Base-by-base conservation (phyloP, 495 filamentous ascomycete species). In the Penicillium fimorum region DNA sequence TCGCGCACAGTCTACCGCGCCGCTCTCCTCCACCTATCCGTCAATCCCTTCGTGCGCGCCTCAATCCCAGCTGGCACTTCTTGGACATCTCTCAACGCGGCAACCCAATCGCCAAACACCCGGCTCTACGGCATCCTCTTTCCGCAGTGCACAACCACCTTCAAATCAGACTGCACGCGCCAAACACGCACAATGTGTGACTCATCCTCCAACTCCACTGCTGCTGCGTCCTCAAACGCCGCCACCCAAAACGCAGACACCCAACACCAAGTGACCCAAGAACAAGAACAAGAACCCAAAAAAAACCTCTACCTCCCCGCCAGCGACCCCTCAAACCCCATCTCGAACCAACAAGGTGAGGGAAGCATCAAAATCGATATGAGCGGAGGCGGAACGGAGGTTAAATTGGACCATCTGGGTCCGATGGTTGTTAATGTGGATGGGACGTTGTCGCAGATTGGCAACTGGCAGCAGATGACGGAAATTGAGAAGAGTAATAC, bases 361-460 rank as follows among this genome's bases (percentile, higher is more conserved):
- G 43, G 50, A 7, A 42, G 50, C 47, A 65, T 63, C 1, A 55
- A 55, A 17, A 72, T 84, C 5, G 77, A 81, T n/a, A 65, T 87
- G 2, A 75, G 77, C 44, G 74, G 75, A 5, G 72, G 68, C 44
- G 69, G 70, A 18, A 69, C 72, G 4, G 69, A 75, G 1, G 73
- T 84, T 3, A 76, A 72, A 15, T 69, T 87, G 0, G 83, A 86
- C 63, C 75, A 81, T 51, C 66, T 89, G 0, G 86, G 86, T 0
- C 86, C 86, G 3, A 78, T 88, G 68, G 83, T 89, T 1, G 82
- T 89, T n/a, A 85, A 85, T 60, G 64, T 74, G 37, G 84, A 89
- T 69, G 86, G 86, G 13, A 81, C 82, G 18, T 64, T 87, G 33
- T 81, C 82, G 60, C 80, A 84, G 18, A 85, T 89, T 56, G 62